Percentiles rank a stretch among this genome's conserved stretches.
These are phyloP conservation scores for Hibiscus tridactylites DNA, from an alignment of 345 rosid genomes.

Conservation along the genomic window DNA sequence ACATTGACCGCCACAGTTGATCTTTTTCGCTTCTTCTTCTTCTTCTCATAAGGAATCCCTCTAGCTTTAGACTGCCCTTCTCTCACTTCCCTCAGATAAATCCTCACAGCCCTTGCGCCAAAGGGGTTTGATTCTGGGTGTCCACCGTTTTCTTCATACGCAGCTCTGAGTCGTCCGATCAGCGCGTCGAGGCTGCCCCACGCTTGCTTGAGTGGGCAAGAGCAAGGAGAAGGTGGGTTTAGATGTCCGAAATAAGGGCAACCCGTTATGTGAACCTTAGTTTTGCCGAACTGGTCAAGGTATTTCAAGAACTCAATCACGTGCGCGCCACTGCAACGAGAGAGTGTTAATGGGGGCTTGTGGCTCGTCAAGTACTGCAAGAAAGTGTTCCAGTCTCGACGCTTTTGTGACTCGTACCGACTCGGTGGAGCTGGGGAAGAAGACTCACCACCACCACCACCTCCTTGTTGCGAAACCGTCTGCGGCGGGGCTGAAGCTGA, in stretches of 20 bases:
- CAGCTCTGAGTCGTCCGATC: slow-evolving; percentile 72
- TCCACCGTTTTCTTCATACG: slow-evolving; percentile 66
- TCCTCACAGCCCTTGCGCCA: slow-evolving; percentile 62
- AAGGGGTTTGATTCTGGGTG: slow-evolving; percentile 56
- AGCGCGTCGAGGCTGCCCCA: slow-evolving; percentile 78
- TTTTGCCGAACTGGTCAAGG: slow-evolving; percentile 66
- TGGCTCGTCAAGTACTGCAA: slow-evolving; percentile 60
- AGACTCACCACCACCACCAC: background rate
- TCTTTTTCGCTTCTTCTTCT: slow-evolving; percentile 49
- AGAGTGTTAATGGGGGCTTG: slow-evolving; percentile 51
- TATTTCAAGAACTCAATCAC: slow-evolving; percentile 65
- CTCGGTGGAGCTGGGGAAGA: slow-evolving; percentile 36
- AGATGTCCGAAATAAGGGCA: slow-evolving; percentile 59
- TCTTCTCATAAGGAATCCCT: slow-evolving; percentile 63
- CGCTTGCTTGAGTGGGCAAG: slow-evolving; percentile 63
- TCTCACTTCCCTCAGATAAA: slow-evolving; percentile 55
- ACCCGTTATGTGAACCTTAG: slow-evolving; percentile 50
- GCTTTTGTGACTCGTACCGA: slow-evolving; percentile 63
- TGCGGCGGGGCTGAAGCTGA: slow-evolving; percentile 9
- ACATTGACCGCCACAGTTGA: slow-evolving; percentile 13
- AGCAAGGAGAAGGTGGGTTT: slow-evolving; percentile 54
- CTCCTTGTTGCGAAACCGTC: background rate
- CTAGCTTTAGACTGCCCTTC: slow-evolving; percentile 69
- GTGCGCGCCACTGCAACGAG: slow-evolving; percentile 64
- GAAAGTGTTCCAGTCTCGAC: slow-evolving; percentile 71